Base-by-base conservation (phyloP, 139 green algal genomes). In the Astrephomene gubernaculifera region DNA sequence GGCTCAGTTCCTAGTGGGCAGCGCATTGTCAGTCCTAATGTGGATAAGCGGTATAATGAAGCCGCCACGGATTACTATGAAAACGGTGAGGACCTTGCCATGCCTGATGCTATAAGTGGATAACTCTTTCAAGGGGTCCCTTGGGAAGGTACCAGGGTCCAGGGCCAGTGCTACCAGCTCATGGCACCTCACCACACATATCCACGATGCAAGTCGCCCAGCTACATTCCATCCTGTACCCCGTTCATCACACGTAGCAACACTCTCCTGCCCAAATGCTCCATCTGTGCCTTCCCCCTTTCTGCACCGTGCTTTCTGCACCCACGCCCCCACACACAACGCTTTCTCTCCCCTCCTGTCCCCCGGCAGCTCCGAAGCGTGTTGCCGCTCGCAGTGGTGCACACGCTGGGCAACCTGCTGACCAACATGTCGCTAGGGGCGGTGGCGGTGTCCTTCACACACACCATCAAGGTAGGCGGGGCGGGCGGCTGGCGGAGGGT, bases 361-460 rank as follows among this genome's bases (percentile, higher is more conserved):
- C n/a, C 57, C 12, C 19, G 35, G 17, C 90, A 93, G 89, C 49
- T 98, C 67, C 90, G 92, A 17, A 73, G 73, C n/a, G 92, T 99
- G n/a, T 73, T 96, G 9, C 98, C 98, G 2, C 92, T 99, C 54
- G 97, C 97, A 1, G 68, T 94, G 21, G 95, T 99, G 33, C 97
- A 99, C 94, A 97, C 96, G 0, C 87, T 99, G 60, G 97, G 98
- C 78, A 99, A 99, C 88, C 54, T 96, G 84, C 93, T 99, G 35
- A 99, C 97, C 86, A 99, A 99, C 87, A 88, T 99, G 61, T 95
- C 86, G 75, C 93, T 99, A 54, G 96, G 98, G 44, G 91, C 94
- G 29, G 98, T 99, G 61, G 96, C 98, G 0, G 97, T 99, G 25
- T 98, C 94, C 70, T 99, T 99, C 94, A 99, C 97, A 14, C 98